Base-by-base conservation (phyloP, 179 eudicot genomes). In the Camellia oleifera region DNA sequence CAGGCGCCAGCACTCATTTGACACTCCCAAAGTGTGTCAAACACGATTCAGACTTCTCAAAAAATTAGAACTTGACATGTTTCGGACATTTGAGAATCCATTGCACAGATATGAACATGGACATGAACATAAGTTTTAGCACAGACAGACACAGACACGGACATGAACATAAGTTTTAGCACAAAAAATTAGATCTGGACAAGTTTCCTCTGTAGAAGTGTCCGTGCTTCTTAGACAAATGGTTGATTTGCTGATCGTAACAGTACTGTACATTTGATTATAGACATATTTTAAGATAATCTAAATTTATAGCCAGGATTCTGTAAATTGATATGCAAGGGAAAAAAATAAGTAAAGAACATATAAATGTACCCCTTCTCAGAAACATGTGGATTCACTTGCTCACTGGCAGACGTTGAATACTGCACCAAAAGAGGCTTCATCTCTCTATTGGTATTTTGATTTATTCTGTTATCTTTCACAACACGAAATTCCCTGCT, bases 401-500 rank as follows among this genome's bases (percentile, higher is more conserved):
- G 87, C 70, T 82, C 87, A 81, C 75, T 86, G 79, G 72, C 58
- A 46, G 90, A 80, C 26, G 87, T 79, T 45, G 91, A 68, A 81
- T 60, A 83, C 63, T 77, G 85, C 63, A 72, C 77, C 17, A 80
- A 66, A 69, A 79, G 81, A 84, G 86, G 81, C 86, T 87, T 87
- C 75, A 79, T 76, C 80, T 85, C 95, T 86, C 83, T 78, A 79
- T 70, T 82, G 58, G 75, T 62, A 79, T 79, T 88, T 62, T 86
- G 94, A 83, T 85, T 89, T 57, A 85, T 84, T 82, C 97, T 91
- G 83, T 94, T 94, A 87, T 95, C 99, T 84, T 90, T 89, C 61
- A 91, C 97, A 87, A 97, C 92, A 82, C 99, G 97, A 54, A 92
- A 97, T 86, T 94, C 93, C 72, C 82, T 85, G 80, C 83, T 88